Conservation (phyloP, 2,329 filamentous ascomycete genomes). For the Daldinia eschscholtzii region DNA sequence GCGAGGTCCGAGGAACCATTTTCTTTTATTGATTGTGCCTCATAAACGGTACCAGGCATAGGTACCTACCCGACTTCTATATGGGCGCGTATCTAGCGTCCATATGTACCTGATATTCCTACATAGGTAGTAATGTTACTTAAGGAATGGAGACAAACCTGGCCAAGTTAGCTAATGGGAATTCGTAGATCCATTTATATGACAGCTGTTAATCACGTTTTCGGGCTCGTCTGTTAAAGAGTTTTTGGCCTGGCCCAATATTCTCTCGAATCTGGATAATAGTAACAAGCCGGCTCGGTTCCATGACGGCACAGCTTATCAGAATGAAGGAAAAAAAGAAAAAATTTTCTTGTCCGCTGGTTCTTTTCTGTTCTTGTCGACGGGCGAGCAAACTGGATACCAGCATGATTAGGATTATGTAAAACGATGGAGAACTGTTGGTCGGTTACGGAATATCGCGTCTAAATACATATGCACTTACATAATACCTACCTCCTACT, state of each 20-base stretch:
- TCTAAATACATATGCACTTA: conserved; percentile 30
- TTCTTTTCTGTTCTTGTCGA: conserved; percentile 16
- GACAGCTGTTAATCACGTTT: conserved; percentile 38
- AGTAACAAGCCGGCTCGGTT: conserved; percentile 28
- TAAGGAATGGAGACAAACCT: conserved; percentile 29
- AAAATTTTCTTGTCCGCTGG: conserved; percentile 12
- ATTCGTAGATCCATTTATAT: conserved; percentile 42
- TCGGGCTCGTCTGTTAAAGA: conserved; percentile 19
- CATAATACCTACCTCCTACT: conserved; percentile 21
- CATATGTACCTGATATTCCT: conserved; percentile 7
- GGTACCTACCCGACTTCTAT: not conserved
- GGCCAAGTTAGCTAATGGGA: conserved; percentile 38
- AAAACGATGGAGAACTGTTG: conserved; percentile 48
- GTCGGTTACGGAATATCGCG: conserved; percentile 34
- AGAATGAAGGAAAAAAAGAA: conserved; percentile 5
- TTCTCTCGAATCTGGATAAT: conserved; percentile 20
- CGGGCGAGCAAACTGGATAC: conserved; percentile 38
- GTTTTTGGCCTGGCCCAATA: conserved; percentile 24
- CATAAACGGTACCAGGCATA: not conserved
- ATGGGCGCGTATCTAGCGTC: not conserved
- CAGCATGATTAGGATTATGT: conserved; percentile 47
- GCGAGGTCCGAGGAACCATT: not conserved
- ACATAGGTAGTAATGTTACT: conserved; percentile 18
- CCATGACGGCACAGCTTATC: conserved; percentile 34
- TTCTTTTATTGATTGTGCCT: not conserved